Base-by-base conservation (phyloP, 805 yeast genomes). In the Geotrichum ghanense region DNA sequence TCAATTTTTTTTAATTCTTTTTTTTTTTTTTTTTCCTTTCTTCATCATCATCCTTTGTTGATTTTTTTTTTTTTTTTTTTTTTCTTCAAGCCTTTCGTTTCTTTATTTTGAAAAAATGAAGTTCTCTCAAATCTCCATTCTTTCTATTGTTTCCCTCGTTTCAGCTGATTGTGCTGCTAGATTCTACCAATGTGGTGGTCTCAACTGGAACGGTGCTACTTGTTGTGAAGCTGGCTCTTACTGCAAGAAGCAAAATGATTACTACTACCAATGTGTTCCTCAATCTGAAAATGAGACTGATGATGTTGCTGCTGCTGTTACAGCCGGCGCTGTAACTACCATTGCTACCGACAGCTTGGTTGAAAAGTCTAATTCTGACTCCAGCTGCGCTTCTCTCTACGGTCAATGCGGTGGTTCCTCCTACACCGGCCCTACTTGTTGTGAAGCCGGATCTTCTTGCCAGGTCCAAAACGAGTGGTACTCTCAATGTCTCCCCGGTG, bases 161-260 rank as follows among this genome's bases (percentile, higher is more conserved):
- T 31, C 42, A 12, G 42, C 25, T 4, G 42, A 21, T 17, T 39
- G 42, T n/a, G 25, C 23, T 39, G 23, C 42, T n/a, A 39, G 9
- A 20, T 39, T 20, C 17, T 22, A 39, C 16, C 42, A 39, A 22
- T 39, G 42, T 21, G 42, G 42, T n/a, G 42, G 42, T 9, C 7
- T 39, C 10, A 39, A 39, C 25, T 39, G 23, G 25, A 21, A n/a
- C 24, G 42, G 42, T 20, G 42, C 42, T 39, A 39, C 42, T 39
- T 39, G 42, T 22, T 39, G 42, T n/a, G 42, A 39, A 39, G 42
- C 42, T 39, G 42, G 42, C 14, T 21, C 42, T 39, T 21, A 20
- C 25, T 39, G 42, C 42, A 20, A 39, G 24, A 21, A 39, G 23
- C 42, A 21, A 39, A 39, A 17, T 22, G 24, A 21, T 39, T 39